Evolutionary conservation across 768 basidiomycete genomes (phyloP).

Genomic region (Rubroboletus satanas): DNA sequence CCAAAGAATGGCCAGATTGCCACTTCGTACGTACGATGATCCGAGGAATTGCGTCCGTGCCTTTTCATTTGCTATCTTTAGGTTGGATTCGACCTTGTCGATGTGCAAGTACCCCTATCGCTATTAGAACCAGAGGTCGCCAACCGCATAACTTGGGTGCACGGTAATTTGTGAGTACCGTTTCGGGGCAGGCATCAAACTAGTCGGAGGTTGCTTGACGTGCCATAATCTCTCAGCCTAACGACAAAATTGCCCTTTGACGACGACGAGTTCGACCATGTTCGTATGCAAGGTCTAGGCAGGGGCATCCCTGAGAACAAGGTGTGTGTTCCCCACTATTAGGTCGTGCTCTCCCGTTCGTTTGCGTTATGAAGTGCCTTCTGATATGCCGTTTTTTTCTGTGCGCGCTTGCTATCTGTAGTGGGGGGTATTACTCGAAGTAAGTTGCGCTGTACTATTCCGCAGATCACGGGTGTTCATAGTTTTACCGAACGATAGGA

Average conservation of each 20-base stretch:
- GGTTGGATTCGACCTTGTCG: constrained; percentile 79
- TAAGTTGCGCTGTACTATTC: constrained; percentile 21
- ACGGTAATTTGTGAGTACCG: constrained; percentile 69
- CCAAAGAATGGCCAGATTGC: constrained; percentile 64
- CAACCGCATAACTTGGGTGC: constrained; percentile 62
- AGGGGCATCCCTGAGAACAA: constrained; percentile 74
- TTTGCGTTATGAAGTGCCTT: neutral
- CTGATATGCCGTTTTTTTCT: neutral
- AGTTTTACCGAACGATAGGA: constrained; percentile 44
- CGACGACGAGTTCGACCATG: constrained; percentile 78
- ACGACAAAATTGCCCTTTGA: constrained; percentile 77
- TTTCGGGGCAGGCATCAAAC: neutral
- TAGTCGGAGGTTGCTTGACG: constrained; percentile 1
- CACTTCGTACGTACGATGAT: constrained; percentile 48
- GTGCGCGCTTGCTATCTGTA: constrained; percentile 23
- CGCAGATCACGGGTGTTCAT: neutral
- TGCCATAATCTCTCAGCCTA: constrained; percentile 40
- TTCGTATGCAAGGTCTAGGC: constrained; percentile 66
- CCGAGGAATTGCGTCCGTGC: neutral
- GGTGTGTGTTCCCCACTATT: constrained; percentile 30
- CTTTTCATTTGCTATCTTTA: constrained; percentile 25
- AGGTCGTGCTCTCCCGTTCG: neutral
- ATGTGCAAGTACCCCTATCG: constrained; percentile 60
- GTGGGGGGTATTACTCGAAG: constrained; percentile 71
- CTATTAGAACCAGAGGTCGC: constrained; percentile 50